Evolutionary conservation across 768 basidiomycete species (phyloP), one percentile per base, ranked within the genome.

Genomic region (Suillus fuscotomentosus): DNA sequence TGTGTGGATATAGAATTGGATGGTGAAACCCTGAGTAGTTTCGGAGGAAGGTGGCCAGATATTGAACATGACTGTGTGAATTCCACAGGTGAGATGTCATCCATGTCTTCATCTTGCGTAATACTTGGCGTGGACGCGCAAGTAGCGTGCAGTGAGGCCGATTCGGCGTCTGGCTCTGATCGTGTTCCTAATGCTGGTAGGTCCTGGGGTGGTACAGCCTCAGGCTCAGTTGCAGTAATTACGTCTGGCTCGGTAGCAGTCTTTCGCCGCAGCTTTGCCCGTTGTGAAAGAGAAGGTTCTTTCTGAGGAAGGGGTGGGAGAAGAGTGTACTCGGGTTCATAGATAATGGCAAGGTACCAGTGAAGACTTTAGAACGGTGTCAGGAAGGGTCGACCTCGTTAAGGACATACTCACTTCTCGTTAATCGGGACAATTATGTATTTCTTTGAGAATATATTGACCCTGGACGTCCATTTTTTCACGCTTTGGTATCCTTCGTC

Each of bases 331-430:
- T 86, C 87, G 0, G 97, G 97, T 65, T 90, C 88, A 74, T 87
- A 90, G 68, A 99, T 97, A 66, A 99, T 88, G 17, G 94, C 96
- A 47, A 99, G 85, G 76, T 97, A 99, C 97, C 97, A 99, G 77
- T 99, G 97, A 51, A 94, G 77, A 70, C 97, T 99, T 38, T 67
- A 36, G 22, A 62, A 36, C 5, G 20, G 27, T 5, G 31, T 76
- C 42, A 70, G 61, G 43, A 41, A 53, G 42, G 39, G 36, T 14
- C 42, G 22, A 42, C 7, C 2, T 31, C 60, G 27, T 41, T 51
- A 14, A 11, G 50, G 27, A n/a, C 27, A 17, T 53, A 73, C 87
- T 63, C 73, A 97, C 97, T 96, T 82, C 76, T 99, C 97, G 70
- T 99, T 99, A 77, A 99, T 97, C 2, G 97, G 97, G 11, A 99